phyloP scores from a whole-genome alignment of 2,329 filamentous ascomycete genomes.

The Fusarium poae region DNA sequence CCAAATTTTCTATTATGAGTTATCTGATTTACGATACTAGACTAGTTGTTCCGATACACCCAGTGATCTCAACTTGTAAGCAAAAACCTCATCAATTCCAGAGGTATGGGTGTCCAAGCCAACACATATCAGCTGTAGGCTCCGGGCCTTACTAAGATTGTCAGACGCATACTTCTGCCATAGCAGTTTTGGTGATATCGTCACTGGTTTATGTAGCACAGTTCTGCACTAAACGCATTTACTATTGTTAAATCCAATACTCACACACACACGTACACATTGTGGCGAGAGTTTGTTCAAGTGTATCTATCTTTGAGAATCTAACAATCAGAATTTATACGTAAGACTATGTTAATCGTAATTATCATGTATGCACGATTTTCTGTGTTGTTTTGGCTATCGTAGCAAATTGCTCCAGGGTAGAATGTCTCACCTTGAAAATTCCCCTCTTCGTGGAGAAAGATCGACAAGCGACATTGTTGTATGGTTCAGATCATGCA shows the following conservation, averaged over 20 bases:
- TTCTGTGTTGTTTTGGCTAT: background rate
- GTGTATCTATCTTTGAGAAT: no score
- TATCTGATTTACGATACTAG: background rate
- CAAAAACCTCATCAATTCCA: no score
- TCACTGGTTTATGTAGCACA: background rate
- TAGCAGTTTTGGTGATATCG: background rate
- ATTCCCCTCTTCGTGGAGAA: conserved; percentile 13
- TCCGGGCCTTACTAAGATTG: background rate
- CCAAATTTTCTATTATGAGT: no score
- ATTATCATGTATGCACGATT: background rate
- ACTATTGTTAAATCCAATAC: background rate
- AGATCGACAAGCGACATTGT: conserved; percentile 17
- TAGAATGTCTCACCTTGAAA: conserved; percentile 3
- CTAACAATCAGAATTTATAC: background rate
- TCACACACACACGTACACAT: background rate
- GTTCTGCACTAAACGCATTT: no score
- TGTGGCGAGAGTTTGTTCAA: background rate
- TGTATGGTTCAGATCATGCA: conserved; percentile 17
- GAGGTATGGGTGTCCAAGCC: background rate
- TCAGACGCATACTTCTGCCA: background rate
- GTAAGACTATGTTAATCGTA: background rate
- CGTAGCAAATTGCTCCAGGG: conserved; percentile 7
- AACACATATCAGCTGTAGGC: background rate
- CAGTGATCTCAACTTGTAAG: no score
- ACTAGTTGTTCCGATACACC: background rate